Evolutionary conservation across 176 grass and related monocot species (phyloP).

Genomic region (Juncus effusus): DNA sequence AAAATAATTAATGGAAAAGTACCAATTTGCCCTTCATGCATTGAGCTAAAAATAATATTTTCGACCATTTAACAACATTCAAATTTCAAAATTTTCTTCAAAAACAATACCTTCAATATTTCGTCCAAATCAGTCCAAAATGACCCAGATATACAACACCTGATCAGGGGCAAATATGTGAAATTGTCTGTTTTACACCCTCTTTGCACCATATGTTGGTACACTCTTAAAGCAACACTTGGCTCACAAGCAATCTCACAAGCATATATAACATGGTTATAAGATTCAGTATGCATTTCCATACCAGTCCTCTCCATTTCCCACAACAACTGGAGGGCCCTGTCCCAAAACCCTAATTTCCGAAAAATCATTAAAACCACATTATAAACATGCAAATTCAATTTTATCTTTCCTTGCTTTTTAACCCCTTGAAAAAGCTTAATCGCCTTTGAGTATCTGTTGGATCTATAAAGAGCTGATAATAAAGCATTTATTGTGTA

Average conservation of each 20-base stretch:
- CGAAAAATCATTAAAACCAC: conserved; percentile 79
- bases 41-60: not conserved
- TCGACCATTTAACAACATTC: not conserved
- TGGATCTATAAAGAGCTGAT: conserved; percentile 66
- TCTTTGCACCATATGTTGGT: conserved; percentile 55
- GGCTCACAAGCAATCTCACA: conserved; percentile 69
- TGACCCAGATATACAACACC: conserved; percentile 81
- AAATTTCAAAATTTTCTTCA: not conserved
- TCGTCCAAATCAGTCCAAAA: conserved; percentile 79
- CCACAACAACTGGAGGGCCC: conserved; percentile 75
- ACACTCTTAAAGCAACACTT: conserved; percentile 67
- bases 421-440: conserved; percentile 68
- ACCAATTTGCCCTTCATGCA: not conserved
- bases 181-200: conserved; percentile 63
- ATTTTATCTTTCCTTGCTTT: conserved; percentile 24
- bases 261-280: conserved; percentile 86
- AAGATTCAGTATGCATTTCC: conserved; percentile 54
- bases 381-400: conserved; percentile 69
- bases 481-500: conserved; percentile 87
- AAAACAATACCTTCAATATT: conserved; percentile 60
- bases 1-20: not conserved
- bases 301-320: conserved; percentile 67
- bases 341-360: conserved; percentile 78
- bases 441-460: conserved; percentile 50
- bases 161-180: conserved; percentile 75